Evolutionary conservation across 139 green algal genomes (phyloP).

Genomic region (Tetraselmis chui): DNA sequence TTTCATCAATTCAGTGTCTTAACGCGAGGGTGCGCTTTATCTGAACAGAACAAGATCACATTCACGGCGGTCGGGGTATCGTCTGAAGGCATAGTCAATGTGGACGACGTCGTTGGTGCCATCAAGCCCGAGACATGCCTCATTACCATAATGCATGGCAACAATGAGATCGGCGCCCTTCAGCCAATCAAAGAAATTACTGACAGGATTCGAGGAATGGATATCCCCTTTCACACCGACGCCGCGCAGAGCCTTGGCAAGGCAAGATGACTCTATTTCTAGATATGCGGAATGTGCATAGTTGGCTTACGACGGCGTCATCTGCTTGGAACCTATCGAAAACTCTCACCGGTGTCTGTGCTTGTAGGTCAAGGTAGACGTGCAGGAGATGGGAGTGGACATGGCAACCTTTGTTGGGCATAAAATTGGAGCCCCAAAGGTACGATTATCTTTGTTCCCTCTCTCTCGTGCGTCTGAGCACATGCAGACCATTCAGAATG

Average conservation of each 20-base stretch:
- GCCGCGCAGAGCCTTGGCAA: constrained; percentile 73
- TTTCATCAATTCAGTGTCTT: constrained; percentile 10
- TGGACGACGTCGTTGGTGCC: constrained; percentile 34
- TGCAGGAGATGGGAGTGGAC: constrained; percentile 60
- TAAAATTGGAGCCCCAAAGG: constrained; percentile 82
- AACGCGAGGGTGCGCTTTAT: too few species aligned
- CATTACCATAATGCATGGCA: constrained; percentile 74
- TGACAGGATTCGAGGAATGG: not conserved
- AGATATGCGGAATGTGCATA: too few species aligned
- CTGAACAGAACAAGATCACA: constrained; percentile 8
- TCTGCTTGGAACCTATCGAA: too few species aligned
- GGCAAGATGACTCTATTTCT: too few species aligned
- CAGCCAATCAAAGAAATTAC: constrained; percentile 11
- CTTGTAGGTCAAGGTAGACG: constrained; percentile 42
- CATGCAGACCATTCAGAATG: too few species aligned
- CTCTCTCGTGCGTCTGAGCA: too few species aligned
- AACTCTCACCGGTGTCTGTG: too few species aligned
- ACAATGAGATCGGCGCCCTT: constrained; percentile 60
- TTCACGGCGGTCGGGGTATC: constrained; percentile 52
- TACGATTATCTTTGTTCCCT: too few species aligned
- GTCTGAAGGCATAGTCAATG: constrained; percentile 43
- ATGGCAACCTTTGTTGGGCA: constrained; percentile 67
- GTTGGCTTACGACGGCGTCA: too few species aligned
- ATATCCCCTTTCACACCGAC: constrained; percentile 60
- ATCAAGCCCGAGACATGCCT: constrained; percentile 43